Evolutionary conservation across 108 stramenopile genomes (phyloP).

Genomic region (Nitzschia sp.): DNA sequence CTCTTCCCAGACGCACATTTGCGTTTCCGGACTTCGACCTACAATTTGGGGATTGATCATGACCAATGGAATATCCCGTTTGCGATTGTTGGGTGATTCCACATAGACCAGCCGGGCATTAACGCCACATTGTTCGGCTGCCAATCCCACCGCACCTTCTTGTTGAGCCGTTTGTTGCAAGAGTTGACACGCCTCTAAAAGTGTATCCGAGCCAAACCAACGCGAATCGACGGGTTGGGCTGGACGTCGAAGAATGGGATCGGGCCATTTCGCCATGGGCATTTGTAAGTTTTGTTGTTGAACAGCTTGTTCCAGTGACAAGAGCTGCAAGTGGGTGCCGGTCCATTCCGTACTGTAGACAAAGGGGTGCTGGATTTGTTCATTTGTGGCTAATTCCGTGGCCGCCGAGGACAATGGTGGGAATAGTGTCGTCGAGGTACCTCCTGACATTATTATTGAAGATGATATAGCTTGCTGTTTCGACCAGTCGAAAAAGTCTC

Average conservation of each 20-base stretch:
- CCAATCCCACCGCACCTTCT: slow-evolving; percentile 78
- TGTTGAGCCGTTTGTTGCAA: slow-evolving; percentile 57
- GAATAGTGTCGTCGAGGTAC: too few relatives aligned
- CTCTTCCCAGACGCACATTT: slow-evolving; percentile 81
- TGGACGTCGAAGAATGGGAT: slow-evolving; percentile 70
- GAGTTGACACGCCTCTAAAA: slow-evolving; percentile 37
- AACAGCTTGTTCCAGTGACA: slow-evolving; percentile 24
- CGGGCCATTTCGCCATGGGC: slow-evolving; percentile 77
- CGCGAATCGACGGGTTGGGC: slow-evolving; percentile 33
- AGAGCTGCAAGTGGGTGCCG: slow-evolving; percentile 33
- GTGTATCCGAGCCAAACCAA: slow-evolving; percentile 12
- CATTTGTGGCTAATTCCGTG: background rate
- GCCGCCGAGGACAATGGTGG: too few relatives aligned
- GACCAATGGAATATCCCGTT: slow-evolving; percentile 34
- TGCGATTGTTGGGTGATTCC: slow-evolving; percentile 1
- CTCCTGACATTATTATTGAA: too few relatives aligned
- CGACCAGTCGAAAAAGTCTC: background rate
- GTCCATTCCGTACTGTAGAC: slow-evolving; percentile 45
- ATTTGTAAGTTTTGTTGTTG: background rate
- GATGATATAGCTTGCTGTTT: too few relatives aligned
- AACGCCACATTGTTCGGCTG: slow-evolving; percentile 88
- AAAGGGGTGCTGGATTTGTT: background rate
- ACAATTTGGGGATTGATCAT: slow-evolving; percentile 79
- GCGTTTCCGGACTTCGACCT: slow-evolving; percentile 61
- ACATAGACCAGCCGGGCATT: slow-evolving; percentile 69